Evolutionary conservation across 306 rosid species (phyloP), one percentile per base, ranked within the genome.

Genomic region (Echinosophora koreensis): DNA sequence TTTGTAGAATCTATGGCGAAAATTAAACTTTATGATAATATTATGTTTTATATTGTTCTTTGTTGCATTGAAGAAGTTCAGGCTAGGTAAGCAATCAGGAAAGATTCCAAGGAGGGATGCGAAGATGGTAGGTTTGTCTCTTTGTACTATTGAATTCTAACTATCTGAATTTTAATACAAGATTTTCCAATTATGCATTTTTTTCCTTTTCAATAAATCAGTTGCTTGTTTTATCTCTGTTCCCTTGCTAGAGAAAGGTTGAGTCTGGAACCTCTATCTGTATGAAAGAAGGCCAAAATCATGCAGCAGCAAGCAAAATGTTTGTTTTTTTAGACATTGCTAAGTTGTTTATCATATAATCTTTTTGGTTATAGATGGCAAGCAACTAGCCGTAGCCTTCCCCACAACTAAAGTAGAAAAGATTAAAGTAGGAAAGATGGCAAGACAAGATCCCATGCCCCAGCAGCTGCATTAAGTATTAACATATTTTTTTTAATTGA

Each of bases 41-140:
- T 42, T 70, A n/a, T 60, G 22, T 13, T 71, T 58, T 44, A 17
- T 46, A 18, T 6, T 52, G 38, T 67, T 60, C 18, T 47, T 78
- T 76, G 35, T 5, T 84, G 70, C 63, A 57, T 77, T 90, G 74
- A 92, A 94, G 98, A 94, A 94, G 80, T 92, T 86, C 87, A 92
- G 98, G 85, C 87, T 92, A 44, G 98, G 98, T 73, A 94, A 88
- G 85, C 98, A 92, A 84, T 88, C 97, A 5, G 97, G 97, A 69
- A 92, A 87, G 98, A 94, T 77, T 85, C 84, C 69, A 87, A 87
- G 5, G 97, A 94, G 49, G 87, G 88, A 73, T 83, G 89, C 79
- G 88, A 88, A 88, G 97, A 94, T 87, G 97, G 98, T 91, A 82
- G 18, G 76, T 52, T 90, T 69, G 30, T 77, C 74, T 41, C 28